Conservation (phyloP, 805 yeast species). For the Metschnikowia lochheadii region DNA sequence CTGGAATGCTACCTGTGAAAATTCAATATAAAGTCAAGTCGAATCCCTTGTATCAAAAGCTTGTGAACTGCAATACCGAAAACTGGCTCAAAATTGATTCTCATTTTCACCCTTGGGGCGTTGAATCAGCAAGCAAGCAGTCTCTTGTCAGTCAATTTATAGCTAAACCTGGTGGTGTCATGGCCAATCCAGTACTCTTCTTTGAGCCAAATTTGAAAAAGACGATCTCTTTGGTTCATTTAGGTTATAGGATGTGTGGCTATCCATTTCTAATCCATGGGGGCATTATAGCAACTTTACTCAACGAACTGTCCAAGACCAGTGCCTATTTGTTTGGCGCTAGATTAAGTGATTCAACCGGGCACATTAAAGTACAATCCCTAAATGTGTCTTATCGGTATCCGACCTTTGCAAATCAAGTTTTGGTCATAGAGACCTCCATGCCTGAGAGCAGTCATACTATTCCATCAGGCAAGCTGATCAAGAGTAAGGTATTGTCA, state of each 20-base stretch:
- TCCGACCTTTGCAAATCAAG: conserved; percentile 78
- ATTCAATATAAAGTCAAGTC: conserved; percentile 47
- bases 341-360: conserved; percentile 34
- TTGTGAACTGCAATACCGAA: conserved; percentile 26
- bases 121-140: background rate
- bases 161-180: conserved; percentile 72
- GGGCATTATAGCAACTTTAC: conserved; percentile 74
- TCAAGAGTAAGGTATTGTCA: conserved; percentile 52
- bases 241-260: conserved; percentile 77
- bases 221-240: conserved; percentile 63
- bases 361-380: conserved; percentile 36
- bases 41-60: conserved; percentile 49
- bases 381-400: conserved; percentile 52
- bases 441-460: conserved; percentile 20
- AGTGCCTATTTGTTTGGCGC: conserved; percentile 39
- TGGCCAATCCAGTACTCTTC: conserved; percentile 68
- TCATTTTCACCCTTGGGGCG: background rate
- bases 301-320: conserved; percentile 71
- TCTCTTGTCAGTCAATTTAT: conserved; percentile 43
- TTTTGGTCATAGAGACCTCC: conserved; percentile 58
- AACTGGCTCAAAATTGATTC: background rate
- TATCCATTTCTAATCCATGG: conserved; percentile 88
- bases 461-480: conserved; percentile 25
- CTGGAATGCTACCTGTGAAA: conserved; percentile 26
- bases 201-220: conserved; percentile 53